Percentiles rank a stretch among this genome's conserved stretches.
phyloP scores from a whole-genome alignment of 768 basidiomycete species.

The Infundibulicybe gibba region DNA sequence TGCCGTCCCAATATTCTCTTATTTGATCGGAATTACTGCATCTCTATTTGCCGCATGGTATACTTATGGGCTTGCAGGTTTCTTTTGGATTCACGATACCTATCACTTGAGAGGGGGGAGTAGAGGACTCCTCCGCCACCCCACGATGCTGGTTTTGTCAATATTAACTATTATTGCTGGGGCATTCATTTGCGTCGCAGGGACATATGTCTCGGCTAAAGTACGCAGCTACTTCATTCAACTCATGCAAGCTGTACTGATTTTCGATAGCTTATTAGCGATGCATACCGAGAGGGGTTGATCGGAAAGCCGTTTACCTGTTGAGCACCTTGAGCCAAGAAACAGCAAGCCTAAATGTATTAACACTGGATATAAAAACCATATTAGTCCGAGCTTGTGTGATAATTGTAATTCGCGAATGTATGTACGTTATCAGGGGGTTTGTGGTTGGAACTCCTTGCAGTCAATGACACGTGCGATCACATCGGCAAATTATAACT shows the following conservation, averaged over 20 bases:
- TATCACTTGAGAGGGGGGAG: conserved; percentile 37
- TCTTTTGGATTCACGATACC: conserved; percentile 51
- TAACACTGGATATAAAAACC: no score
- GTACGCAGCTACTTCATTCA: conserved; percentile 19
- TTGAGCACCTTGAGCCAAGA: background rate
- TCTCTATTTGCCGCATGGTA: conserved; percentile 58
- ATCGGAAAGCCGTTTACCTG: conserved; percentile 48
- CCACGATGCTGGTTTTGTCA: conserved; percentile 30
- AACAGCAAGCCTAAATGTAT: no score
- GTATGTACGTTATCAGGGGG: no score
- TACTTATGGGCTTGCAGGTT: conserved; percentile 50
- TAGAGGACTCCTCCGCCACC: conserved; percentile 24
- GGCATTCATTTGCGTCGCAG: conserved; percentile 49
- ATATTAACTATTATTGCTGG: conserved; percentile 42
- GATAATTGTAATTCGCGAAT: no score
- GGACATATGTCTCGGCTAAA: conserved; percentile 50
- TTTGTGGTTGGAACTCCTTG: no score
- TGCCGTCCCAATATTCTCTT: conserved; percentile 52
- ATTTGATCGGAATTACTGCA: conserved; percentile 49
- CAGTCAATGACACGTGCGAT: no score
- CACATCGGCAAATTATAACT: no score
- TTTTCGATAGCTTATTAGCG: conserved; percentile 35
- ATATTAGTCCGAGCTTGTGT: no score
- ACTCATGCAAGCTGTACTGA: conserved; percentile 1
- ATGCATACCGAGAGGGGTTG: conserved; percentile 36